phyloP scores from a whole-genome alignment of 2,329 filamentous ascomycete species.

The Cercospora nicotianae region DNA sequence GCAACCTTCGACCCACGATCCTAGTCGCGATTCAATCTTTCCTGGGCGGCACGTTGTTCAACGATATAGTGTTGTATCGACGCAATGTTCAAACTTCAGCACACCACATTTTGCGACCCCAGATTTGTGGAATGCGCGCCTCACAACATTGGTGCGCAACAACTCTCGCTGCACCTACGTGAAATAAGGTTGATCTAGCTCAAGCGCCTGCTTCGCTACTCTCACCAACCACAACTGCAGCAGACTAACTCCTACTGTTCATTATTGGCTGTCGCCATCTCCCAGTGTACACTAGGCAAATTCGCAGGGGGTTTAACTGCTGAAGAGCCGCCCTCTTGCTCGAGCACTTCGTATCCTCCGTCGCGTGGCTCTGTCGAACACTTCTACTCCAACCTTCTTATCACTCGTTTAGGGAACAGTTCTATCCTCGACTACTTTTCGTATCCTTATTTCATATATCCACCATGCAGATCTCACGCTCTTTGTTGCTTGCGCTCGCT shows the following conservation, averaged over 20 bases:
- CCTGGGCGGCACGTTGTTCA: background rate
- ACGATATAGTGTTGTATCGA: background rate
- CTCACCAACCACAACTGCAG: slow-evolving; percentile 5
- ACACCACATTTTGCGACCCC: background rate
- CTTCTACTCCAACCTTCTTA: slow-evolving; percentile 2
- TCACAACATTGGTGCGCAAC: background rate
- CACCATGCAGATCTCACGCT: slow-evolving; percentile 46
- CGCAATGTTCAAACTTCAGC: background rate
- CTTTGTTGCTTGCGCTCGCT: slow-evolving; percentile 47
- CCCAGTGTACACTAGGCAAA: slow-evolving; percentile 15
- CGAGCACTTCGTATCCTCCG: slow-evolving; percentile 13
- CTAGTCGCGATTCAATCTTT: background rate
- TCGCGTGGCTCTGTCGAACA: slow-evolving; percentile 15
- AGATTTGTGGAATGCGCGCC: background rate
- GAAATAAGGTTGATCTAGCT: slow-evolving; percentile 12
- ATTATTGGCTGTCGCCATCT: slow-evolving; percentile 12
- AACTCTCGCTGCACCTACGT: background rate
- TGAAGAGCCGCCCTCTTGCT: slow-evolving; percentile 10
- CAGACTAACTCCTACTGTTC: background rate
- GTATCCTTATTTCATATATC: slow-evolving; percentile 1
- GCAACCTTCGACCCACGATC: background rate
- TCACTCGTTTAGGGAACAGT: slow-evolving; percentile 13
- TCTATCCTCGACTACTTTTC: slow-evolving; percentile 4
- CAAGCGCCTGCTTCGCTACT: slow-evolving; percentile 5
- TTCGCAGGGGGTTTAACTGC: slow-evolving; percentile 18